Evolutionary conservation across 108 stramenopile genomes (phyloP), one percentile per base, ranked within the genome.

Genomic region (Discostella pseudostelligera): DNA sequence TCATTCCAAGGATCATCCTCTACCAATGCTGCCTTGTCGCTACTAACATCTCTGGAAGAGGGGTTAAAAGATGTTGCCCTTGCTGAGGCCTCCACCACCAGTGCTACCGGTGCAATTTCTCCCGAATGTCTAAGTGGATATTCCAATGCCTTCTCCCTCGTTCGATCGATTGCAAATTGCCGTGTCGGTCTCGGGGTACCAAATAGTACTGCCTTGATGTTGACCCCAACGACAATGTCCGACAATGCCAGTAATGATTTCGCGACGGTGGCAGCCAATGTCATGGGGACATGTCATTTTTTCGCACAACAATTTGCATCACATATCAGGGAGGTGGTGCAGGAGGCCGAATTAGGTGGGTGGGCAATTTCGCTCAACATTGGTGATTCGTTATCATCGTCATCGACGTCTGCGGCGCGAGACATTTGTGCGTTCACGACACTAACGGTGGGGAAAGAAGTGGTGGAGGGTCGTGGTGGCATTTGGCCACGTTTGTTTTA

Each of bases 401-500:
- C 35, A 24, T 46, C 57, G 29, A 65, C 48, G 8, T 37, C 73
- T 0, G 29, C 36, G 40, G 75, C 57, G 43, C 54, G 67, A 44
- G 62, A 69, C 44, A 48, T 67, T 6, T 43, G 55, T 17, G 36
- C 67, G 20, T 76, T 64, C 59, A 55, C 75, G 32, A 25, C 65
- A 0, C 57, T 76, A 39, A 55, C 35, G 29, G 61, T 60, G 49
- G 75, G 75, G 39, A 56, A 50, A 29, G 65, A 67, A 12, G 47
- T 66, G 8, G 62, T 54, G 19, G 58, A 67, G 24, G 53, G 65
- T 39, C 16, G 53, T 26, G 67, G 65, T 25, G 73, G 73, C 2
- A 59, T 66, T 54, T 76, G 75, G 75, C 54, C 57, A 19, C 32
- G 25, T 21, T 59, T 76, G 48, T 76, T 59, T 64, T 76, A 69